These are phyloP conservation scores for Exophiala aquamarina DNA, from an alignment of 2,329 filamentous ascomycete genomes.

Conservation along the genomic window DNA sequence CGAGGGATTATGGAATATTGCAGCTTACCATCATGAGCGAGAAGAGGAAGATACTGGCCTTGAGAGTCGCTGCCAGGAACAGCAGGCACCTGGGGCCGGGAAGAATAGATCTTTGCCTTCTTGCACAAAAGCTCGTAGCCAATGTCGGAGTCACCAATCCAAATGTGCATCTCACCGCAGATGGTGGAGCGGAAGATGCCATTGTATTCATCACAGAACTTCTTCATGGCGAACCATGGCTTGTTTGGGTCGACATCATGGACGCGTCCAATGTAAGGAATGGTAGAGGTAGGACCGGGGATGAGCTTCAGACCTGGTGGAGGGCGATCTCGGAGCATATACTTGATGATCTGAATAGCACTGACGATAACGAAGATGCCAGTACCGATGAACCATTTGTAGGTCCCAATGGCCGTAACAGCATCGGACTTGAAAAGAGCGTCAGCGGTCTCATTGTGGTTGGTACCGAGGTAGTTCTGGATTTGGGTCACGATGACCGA, in stretches of 20 bases:
- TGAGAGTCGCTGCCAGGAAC: slow-evolving; percentile 30
- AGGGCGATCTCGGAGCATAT: slow-evolving; percentile 26
- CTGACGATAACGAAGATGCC: slow-evolving; percentile 27
- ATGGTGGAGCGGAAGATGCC: slow-evolving; percentile 30
- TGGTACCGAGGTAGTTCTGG: slow-evolving; percentile 21
- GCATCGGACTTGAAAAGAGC: slow-evolving; percentile 29
- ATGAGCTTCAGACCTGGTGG: slow-evolving; percentile 28
- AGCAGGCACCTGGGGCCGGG: slow-evolving; percentile 28
- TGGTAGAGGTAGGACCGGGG: slow-evolving; percentile 26
- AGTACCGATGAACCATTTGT: slow-evolving; percentile 31
- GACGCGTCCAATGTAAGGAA: slow-evolving; percentile 29
- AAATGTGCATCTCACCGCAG: slow-evolving; percentile 31
- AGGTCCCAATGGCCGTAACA: slow-evolving; percentile 26
- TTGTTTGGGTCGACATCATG: slow-evolving; percentile 30
- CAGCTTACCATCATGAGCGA: slow-evolving; percentile 27
- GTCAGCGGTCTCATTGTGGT: slow-evolving; percentile 25
- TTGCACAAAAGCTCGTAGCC: slow-evolving; percentile 30
- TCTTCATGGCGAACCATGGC: slow-evolving; percentile 31
- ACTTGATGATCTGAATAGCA: slow-evolving; percentile 41
- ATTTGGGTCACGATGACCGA: slow-evolving; percentile 32
- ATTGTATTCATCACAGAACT: slow-evolving; percentile 28
- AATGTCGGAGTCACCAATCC: slow-evolving; percentile 27
- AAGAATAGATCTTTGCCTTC: slow-evolving; percentile 31
- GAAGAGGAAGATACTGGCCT: slow-evolving; percentile 29
- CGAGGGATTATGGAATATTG: background rate